Evolutionary conservation across 2,329 filamentous ascomycete species (phyloP).

Genomic region (Colletotrichum sp.): DNA sequence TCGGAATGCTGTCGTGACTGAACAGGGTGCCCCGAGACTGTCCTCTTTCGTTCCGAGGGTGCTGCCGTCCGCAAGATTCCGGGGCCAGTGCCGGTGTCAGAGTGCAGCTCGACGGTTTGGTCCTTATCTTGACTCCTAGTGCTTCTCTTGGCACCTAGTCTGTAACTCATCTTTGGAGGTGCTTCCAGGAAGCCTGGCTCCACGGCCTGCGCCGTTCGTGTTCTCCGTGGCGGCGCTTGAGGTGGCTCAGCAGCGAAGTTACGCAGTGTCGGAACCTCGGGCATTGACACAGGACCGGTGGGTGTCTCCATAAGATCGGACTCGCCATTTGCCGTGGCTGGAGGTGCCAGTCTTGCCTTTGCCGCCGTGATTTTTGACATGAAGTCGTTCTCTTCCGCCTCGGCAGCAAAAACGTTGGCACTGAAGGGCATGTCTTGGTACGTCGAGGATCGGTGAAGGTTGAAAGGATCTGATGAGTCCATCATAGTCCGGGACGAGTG

Average conservation of each 20-base stretch:
- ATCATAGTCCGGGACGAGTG: conserved; percentile 40
- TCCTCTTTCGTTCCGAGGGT: conserved; percentile 79
- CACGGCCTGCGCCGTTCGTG: conserved; percentile 56
- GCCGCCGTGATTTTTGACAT: conserved; percentile 61
- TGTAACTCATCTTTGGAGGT: conserved; percentile 69
- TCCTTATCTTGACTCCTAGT: conserved; percentile 41
- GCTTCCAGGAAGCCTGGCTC: conserved; percentile 60
- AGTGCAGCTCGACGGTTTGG: conserved; percentile 39
- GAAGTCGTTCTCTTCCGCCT: conserved; percentile 57
- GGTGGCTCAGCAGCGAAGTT: conserved; percentile 46
- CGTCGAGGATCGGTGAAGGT: conserved; percentile 44
- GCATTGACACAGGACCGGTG: conserved; percentile 47
- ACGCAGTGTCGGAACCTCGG: conserved; percentile 40
- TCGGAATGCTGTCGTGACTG: conserved; percentile 55
- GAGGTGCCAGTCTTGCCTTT: conserved; percentile 48
- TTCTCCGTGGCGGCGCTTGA: conserved; percentile 57
- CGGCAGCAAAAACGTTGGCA: conserved; percentile 43
- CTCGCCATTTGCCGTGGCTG: conserved; percentile 40
- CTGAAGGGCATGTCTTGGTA: conserved; percentile 44
- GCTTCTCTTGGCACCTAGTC: conserved; percentile 50
- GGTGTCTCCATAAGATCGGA: conserved; percentile 70
- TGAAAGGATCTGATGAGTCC: conserved; percentile 56
- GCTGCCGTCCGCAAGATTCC: conserved; percentile 42
- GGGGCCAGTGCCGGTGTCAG: conserved; percentile 43
- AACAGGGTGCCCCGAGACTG: conserved; percentile 83